A percentile compares a stretch with the other conserved stretches of the same genome.
These are phyloP conservation scores for Bretschneidera sinensis DNA, from an alignment of 345 rosid genomes.

Conservation along the genomic window DNA sequence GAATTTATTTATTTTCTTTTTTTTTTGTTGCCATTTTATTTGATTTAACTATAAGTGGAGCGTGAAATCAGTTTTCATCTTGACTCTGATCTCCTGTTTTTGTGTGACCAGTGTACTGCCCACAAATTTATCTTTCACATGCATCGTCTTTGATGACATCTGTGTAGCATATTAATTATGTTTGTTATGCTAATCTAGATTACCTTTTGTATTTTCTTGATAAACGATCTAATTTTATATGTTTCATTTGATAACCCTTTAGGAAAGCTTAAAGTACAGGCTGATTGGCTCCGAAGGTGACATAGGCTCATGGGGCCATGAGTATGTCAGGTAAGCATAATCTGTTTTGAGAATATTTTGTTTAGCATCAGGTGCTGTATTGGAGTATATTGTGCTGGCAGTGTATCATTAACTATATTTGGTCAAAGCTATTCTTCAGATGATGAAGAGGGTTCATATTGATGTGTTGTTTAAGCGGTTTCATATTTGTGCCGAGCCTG, in stretches of 20 bases:
- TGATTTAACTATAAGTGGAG: not conserved
- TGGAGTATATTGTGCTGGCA: no score
- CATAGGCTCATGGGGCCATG: slow-evolving; percentile 98
- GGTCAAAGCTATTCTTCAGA: not conserved
- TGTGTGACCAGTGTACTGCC: no score
- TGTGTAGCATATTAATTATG: not conserved
- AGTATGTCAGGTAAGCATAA: slow-evolving; percentile 68
- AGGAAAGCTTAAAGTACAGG: slow-evolving; percentile 92
- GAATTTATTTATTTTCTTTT: slow-evolving; percentile 5
- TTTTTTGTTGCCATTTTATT: slow-evolving; percentile 2
- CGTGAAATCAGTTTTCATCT: not conserved
- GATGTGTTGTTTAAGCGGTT: no score
- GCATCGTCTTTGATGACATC: no score
- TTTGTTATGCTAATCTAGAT: not conserved
- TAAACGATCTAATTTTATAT: no score
- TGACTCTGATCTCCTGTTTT: not conserved
- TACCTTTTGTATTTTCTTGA: not conserved
- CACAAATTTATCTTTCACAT: no score
- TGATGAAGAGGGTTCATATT: no score
- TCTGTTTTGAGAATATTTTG: not conserved
- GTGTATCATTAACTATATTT: slow-evolving; percentile 1
- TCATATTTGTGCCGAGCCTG: no score
- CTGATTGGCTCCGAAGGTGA: slow-evolving; percentile 85
- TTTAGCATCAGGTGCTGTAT: not conserved
- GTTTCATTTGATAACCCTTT: slow-evolving; percentile 18